These are phyloP conservation scores for Vigna reflexopilosa DNA, from an alignment of 306 rosid genomes.

Conservation along the genomic window DNA sequence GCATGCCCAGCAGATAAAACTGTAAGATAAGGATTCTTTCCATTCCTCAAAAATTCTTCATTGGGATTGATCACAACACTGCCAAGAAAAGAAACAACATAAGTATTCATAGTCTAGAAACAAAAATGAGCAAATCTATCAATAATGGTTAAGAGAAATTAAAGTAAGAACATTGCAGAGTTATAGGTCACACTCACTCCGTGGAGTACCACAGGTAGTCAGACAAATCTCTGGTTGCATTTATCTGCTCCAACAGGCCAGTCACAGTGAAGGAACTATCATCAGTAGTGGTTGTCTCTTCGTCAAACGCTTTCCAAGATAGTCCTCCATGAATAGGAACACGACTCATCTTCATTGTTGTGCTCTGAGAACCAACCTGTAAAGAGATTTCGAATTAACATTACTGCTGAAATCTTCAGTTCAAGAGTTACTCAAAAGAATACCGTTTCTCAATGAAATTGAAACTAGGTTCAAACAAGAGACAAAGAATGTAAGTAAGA, in stretches of 20 bases:
- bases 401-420: background rate
- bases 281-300: constrained; percentile 72
- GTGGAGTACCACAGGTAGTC: constrained; percentile 98
- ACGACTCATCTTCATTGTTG: constrained; percentile 86
- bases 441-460: background rate
- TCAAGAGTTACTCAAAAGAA: constrained; percentile 9
- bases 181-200: constrained; percentile 84
- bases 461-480: constrained; percentile 10
- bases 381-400: constrained; percentile 35
- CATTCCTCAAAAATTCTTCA: constrained; percentile 76
- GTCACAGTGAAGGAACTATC: constrained; percentile 73
- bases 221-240: constrained; percentile 88
- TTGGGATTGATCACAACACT: constrained; percentile 78
- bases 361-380: constrained; percentile 87
- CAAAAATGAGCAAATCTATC: background rate
- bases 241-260: constrained; percentile 93
- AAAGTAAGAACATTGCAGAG: constrained; percentile 10
- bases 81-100: constrained; percentile 35
- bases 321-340: constrained; percentile 89
- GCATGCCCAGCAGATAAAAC: constrained; percentile 96
- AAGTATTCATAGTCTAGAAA: constrained; percentile 13
- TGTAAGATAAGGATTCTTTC: constrained; percentile 76
- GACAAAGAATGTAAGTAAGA: background rate
- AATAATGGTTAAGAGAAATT: background rate
- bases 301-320: constrained; percentile 85